Base-by-base conservation (phyloP, 768 basidiomycete genomes). In the Lyophyllum atratum region DNA sequence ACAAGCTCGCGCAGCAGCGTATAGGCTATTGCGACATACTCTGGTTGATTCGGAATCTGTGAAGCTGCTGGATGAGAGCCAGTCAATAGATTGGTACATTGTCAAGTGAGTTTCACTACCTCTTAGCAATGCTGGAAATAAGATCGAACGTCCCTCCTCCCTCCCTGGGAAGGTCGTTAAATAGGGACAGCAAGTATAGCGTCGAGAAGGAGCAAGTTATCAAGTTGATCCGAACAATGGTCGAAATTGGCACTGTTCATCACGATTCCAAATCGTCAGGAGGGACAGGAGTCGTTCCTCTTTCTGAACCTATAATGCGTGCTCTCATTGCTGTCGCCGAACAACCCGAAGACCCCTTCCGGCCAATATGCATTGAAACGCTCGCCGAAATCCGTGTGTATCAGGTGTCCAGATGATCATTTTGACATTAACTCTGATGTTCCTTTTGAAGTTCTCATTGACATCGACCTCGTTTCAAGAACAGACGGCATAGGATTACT, bases 321-420 rank as follows among this genome's bases (percentile, higher is more conserved):
- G 91, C 93, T 11, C 74, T 98, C n/a, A 85, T 98, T 39, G 92
- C 95, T 9, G 85, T 97, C 12, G 94, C 95, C 0, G 97, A 99
- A 69, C 90, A 93, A 55, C 79, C 84, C 10, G 97, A 98, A 61
- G 97, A 98, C 65, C 87, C 90, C 0, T 91, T 98, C 66, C 80
- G 90, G 55, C 78, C 82, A 1, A 84, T 93, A 48, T 92, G 88
- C 45, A 80, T 98, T 29, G 87, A 95, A 70, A 97, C 93, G 0
- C 72, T 99, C 52, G 82, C 91, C 0, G 97, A 98, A 76, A 91
- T 98, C 49, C 75, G 95, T 95, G 61, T 63, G 90, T 77, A 9
- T 45, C 19, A 14, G n/a, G n/a, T 43, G n/a, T 28, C 15, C 31
- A n/a, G 14, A 34, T 11, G 14, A 31, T 12, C 8, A 21, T 15